Conservation (phyloP, 768 basidiomycete species). For the Suillus alpinus region DNA sequence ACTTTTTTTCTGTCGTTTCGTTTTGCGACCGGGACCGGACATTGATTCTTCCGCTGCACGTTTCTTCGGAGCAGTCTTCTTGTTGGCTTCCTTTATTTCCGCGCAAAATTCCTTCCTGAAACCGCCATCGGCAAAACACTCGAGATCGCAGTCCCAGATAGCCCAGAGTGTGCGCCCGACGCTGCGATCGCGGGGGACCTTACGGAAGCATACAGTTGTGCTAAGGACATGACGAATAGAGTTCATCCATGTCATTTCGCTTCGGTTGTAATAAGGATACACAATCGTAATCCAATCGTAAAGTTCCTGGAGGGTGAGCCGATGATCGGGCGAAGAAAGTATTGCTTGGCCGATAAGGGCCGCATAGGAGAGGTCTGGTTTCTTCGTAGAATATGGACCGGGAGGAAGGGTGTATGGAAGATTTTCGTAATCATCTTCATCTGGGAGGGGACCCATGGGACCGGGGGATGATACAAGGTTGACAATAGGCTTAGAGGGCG, state of each 20-base stretch:
- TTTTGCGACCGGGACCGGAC: constrained; percentile 40
- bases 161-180: constrained; percentile 87
- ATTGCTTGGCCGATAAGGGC: constrained; percentile 96
- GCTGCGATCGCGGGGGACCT: constrained; percentile 71
- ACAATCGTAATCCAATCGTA: constrained; percentile 95
- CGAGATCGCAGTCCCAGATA: constrained; percentile 77
- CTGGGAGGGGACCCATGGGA: constrained; percentile 64
- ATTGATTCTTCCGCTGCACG: constrained; percentile 35
- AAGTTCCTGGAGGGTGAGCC: constrained; percentile 91
- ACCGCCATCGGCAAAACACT: constrained; percentile 82
- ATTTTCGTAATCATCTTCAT: constrained; percentile 62
- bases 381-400: constrained; percentile 75
- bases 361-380: constrained; percentile 90
- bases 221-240: constrained; percentile 96
- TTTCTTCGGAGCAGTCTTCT: constrained; percentile 35
- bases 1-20: constrained; percentile 46
- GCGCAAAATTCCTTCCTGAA: constrained; percentile 63
- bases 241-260: constrained; percentile 97
- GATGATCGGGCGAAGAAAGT: constrained; percentile 76
- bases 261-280: constrained; percentile 90
- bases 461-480: constrained; percentile 86
- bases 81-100: constrained; percentile 32
- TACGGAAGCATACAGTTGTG: constrained; percentile 88
- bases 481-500: constrained; percentile 56
- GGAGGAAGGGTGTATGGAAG: constrained; percentile 78